phyloP scores from a whole-genome alignment of 805 yeast genomes.

The Gaillardinia entomophila region DNA sequence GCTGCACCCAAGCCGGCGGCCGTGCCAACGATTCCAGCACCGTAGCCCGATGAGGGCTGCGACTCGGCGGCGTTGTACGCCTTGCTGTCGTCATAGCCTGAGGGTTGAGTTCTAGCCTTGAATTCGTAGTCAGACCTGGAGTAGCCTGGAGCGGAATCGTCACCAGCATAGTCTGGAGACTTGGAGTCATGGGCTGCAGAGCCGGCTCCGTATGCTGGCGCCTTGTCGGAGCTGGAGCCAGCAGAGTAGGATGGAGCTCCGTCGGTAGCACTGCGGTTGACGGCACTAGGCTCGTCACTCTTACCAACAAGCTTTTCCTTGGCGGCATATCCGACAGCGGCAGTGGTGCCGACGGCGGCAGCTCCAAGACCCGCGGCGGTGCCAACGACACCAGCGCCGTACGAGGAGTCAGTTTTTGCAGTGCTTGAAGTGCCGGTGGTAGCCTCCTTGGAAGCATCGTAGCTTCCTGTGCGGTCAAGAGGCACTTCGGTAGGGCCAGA shows the following conservation, averaged over 20 bases:
- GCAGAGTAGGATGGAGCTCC: too few species aligned
- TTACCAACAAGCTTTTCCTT: not conserved
- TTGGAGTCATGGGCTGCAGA: not conserved
- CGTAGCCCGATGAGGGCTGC: slow-evolving; percentile 7
- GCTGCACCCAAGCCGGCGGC: slow-evolving; percentile 1
- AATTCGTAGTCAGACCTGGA: too few species aligned
- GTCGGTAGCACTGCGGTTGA: too few species aligned
- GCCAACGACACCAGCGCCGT: slow-evolving; percentile 3
- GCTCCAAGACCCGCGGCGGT: not conserved
- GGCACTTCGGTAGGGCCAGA: too few species aligned
- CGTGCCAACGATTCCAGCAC: slow-evolving; percentile 4
- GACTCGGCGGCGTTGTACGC: slow-evolving; percentile 9
- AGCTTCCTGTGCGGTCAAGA: too few species aligned
- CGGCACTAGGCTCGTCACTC: not conserved
- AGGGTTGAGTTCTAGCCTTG: too few species aligned
- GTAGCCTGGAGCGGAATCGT: not conserved
- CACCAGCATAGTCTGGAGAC: not conserved
- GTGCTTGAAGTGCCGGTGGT: too few species aligned
- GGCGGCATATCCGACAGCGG: not conserved
- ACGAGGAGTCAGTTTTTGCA: too few species aligned
- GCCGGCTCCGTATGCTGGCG: not conserved
- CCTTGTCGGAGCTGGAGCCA: too few species aligned
- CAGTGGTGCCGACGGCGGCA: not conserved
- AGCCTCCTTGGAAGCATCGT: too few species aligned
- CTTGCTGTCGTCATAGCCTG: slow-evolving; percentile 4